Base-by-base conservation (phyloP, 2,329 filamentous ascomycete species). In the Niveomyces coronatus region DNA sequence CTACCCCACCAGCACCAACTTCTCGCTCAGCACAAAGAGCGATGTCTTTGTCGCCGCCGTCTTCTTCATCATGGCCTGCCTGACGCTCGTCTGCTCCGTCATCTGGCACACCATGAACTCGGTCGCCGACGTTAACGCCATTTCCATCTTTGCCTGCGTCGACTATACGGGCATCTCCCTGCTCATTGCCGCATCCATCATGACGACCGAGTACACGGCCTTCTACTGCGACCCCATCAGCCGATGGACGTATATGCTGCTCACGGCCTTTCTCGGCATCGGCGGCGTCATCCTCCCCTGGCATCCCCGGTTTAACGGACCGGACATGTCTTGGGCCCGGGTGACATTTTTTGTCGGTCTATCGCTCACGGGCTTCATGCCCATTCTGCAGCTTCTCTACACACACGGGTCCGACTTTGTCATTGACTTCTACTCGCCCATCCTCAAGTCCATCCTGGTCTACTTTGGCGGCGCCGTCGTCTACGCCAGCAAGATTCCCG, bases 81-180 rank as follows among this genome's bases (percentile, higher is more conserved):
- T 96, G 60, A 96, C 89, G 53, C 75, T 98, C 39, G 78, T 89
- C 55, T 98, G 91, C 77, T 93, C 84, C 45, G 89, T 82, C 46
- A 79, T 96, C 54, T 98, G 91, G 91, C 91, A 98, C 65, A 95
- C 91, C 18, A 96, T 98, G 87, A 94, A 89, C 65, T 86, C 85
- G 51, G 93, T 96, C 39, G 87, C 89, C 14, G 85, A 94, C 49
- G 80, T 94, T 52, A 76, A 79, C 15, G 75, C 94, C 29, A 82
- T 98, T 63, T 91, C 94, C 56, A 82, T 87, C 44, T 96, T 98
- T 53, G 91, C 91, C 14, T 98, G 91, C 58, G 87, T 98, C 42
- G 91, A 98, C 60, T 98, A 98, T 63, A 96, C 91, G 0, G 91
- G 91, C 39, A 98, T 98, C 49, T 94, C 88, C 2, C 69, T 98